These are phyloP conservation scores for Psilocybe subaeruginosa DNA, from an alignment of 768 basidiomycete genomes.

Conservation along the genomic window DNA sequence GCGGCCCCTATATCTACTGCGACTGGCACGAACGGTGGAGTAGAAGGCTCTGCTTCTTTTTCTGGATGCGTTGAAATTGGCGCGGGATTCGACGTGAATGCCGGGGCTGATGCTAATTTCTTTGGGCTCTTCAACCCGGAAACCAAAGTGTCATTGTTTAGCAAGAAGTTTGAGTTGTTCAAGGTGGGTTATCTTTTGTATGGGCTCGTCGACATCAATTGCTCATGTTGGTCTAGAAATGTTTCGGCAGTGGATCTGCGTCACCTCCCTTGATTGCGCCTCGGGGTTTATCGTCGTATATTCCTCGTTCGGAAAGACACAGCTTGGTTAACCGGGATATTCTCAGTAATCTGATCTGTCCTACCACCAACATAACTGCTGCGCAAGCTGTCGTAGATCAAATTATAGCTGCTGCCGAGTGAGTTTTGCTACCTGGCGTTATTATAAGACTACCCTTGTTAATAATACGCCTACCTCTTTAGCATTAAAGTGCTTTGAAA, in stretches of 20 bases:
- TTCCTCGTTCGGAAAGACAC: neutral
- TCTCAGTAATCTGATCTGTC: constrained; percentile 2
- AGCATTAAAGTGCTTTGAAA: neutral
- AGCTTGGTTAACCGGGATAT: neutral
- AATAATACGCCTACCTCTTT: neutral
- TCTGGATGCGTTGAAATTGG: constrained; percentile 38
- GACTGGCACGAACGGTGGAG: too few relatives aligned
- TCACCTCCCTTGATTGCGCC: too few relatives aligned
- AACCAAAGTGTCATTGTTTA: constrained; percentile 36
- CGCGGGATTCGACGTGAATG: constrained; percentile 38
- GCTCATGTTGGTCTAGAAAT: constrained; percentile 5
- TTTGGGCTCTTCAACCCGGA: constrained; percentile 40
- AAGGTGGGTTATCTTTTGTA: constrained; percentile 27
- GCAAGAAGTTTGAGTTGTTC: constrained; percentile 39
- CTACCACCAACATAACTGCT: neutral
- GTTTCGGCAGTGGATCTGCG: constrained; percentile 8
- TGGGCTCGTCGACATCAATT: neutral
- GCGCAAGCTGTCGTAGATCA: constrained; percentile 9
- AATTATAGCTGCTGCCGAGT: constrained; percentile 14
- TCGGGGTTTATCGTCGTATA: too few relatives aligned
- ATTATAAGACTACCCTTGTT: neutral
- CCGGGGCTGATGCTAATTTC: constrained; percentile 42
- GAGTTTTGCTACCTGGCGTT: neutral
- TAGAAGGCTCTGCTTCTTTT: neutral
- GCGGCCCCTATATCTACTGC: neutral